Percentiles rank a stretch among this genome's conserved stretches.
These are phyloP conservation scores for Naganishia vishniacii DNA, from an alignment of 768 basidiomycete genomes.

Conservation along the genomic window DNA sequence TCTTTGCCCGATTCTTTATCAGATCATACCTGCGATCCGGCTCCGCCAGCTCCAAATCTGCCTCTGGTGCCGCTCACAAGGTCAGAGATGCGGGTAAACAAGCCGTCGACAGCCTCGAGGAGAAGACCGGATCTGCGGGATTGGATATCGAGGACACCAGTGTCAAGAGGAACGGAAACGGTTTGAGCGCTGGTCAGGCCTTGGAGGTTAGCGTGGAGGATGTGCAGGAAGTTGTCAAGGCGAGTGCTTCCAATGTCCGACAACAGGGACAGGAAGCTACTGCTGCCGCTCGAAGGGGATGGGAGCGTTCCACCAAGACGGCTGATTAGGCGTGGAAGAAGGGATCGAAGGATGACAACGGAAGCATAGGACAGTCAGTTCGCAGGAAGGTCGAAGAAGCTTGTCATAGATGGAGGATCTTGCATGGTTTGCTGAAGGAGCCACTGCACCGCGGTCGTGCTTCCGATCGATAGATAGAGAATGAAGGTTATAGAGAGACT, in stretches of 20 bases:
- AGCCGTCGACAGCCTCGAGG: conserved; percentile 12
- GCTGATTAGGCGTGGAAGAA: conserved; percentile 4
- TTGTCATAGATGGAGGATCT: too few species aligned
- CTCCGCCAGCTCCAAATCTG: not conserved
- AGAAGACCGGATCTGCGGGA: conserved; percentile 8
- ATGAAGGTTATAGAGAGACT: too few species aligned
- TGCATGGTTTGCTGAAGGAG: too few species aligned
- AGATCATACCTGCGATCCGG: conserved; percentile 31
- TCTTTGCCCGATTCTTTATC: conserved; percentile 40
- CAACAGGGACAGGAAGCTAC: conserved; percentile 12
- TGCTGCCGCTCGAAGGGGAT: conserved; percentile 17
- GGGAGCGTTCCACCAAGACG: conserved; percentile 24
- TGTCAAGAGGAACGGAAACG: conserved; percentile 22
- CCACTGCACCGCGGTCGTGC: too few species aligned
- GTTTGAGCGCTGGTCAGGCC: not conserved
- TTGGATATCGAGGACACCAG: conserved; percentile 16
- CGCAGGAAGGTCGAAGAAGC: too few species aligned
- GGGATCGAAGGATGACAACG: not conserved
- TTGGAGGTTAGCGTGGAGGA: too few species aligned
- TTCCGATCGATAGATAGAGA: too few species aligned
- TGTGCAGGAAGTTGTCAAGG: conserved; percentile 11
- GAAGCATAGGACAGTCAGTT: too few species aligned
- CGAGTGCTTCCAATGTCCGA: conserved; percentile 5
- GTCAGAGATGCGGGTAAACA: conserved; percentile 16
- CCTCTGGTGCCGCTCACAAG: conserved; percentile 2